These are phyloP conservation scores for Earliella scabrosa DNA, from an alignment of 1,284 basidiomycete species.

Conservation along the genomic window DNA sequence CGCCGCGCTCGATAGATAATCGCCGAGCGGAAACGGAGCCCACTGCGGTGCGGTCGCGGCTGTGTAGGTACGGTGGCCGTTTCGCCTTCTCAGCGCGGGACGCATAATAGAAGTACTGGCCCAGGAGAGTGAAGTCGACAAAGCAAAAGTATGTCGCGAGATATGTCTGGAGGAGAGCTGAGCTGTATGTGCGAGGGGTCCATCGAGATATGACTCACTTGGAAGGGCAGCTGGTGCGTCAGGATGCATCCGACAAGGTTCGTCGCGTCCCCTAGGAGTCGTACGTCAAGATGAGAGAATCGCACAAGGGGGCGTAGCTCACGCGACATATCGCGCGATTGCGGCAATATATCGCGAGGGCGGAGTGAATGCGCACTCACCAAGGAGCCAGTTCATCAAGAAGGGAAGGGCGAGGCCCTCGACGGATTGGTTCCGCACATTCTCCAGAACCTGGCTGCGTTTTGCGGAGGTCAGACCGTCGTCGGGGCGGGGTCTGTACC, in stretches of 20 bases:
- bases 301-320: slow-evolving; percentile 1
- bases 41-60: slow-evolving; percentile 48
- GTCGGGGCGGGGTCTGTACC: slow-evolving; percentile 17
- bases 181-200: not conserved
- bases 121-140: slow-evolving; percentile 75
- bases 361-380: slow-evolving; percentile 46
- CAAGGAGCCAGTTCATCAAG: slow-evolving; percentile 88
- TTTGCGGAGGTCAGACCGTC: slow-evolving; percentile 3
- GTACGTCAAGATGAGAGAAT: slow-evolving; percentile 35
- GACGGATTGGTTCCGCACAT: slow-evolving; percentile 73
- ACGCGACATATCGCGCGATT: slow-evolving; percentile 25
- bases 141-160: slow-evolving; percentile 88
- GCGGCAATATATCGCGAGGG: slow-evolving; percentile 10
- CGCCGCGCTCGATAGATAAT: slow-evolving; percentile 50
- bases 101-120: slow-evolving; percentile 81
- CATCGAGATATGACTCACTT: slow-evolving; percentile 54
- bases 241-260: slow-evolving; percentile 91
- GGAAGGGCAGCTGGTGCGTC: slow-evolving; percentile 93
- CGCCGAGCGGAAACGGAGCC: slow-evolving; percentile 47
- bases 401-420: slow-evolving; percentile 91
- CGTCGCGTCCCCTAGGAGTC: slow-evolving; percentile 78
- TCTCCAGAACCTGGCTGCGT: slow-evolving; percentile 80
- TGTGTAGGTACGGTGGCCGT: slow-evolving; percentile 41
- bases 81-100: slow-evolving; percentile 33
- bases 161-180: slow-evolving; percentile 61